phyloP scores from a whole-genome alignment of 495 filamentous ascomycete species.

The Tuber aestivum region DNA sequence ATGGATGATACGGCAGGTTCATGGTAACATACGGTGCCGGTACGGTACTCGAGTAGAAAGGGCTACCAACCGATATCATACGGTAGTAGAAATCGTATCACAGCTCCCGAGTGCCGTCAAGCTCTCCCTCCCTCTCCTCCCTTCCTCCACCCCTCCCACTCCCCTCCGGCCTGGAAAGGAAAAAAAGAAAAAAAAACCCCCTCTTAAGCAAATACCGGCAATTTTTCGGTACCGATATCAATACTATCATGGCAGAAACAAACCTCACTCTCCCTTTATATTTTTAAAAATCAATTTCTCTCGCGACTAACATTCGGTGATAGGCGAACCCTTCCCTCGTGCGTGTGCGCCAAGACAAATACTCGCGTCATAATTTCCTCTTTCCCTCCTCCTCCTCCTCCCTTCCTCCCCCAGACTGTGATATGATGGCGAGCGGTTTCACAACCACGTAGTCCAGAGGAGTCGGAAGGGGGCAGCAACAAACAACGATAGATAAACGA shows the following conservation, averaged over 20 bases:
- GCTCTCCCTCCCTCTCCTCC: background rate
- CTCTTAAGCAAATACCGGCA: background rate
- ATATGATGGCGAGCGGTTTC: background rate
- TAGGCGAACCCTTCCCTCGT: background rate
- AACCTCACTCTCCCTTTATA: background rate
- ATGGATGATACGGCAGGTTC: background rate
- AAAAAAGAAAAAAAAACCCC: background rate
- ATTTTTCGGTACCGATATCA: background rate
- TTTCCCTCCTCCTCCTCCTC: background rate
- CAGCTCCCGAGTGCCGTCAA: background rate
- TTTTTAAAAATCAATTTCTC: no score
- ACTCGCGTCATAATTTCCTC: constrained; percentile 1
- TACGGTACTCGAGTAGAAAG: background rate
- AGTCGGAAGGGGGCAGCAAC: background rate
- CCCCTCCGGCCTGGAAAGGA: background rate
- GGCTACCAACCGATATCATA: background rate
- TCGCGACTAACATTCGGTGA: background rate
- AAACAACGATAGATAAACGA: constrained; percentile 1
- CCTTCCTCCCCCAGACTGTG: no score
- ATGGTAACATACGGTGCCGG: background rate
- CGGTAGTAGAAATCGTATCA: background rate
- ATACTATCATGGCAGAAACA: background rate
- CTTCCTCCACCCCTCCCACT: background rate
- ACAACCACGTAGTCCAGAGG: background rate
- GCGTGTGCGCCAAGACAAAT: background rate